phyloP scores from a whole-genome alignment of 2,329 filamentous ascomycete genomes.

The Aspergillus quadrilineatus region DNA sequence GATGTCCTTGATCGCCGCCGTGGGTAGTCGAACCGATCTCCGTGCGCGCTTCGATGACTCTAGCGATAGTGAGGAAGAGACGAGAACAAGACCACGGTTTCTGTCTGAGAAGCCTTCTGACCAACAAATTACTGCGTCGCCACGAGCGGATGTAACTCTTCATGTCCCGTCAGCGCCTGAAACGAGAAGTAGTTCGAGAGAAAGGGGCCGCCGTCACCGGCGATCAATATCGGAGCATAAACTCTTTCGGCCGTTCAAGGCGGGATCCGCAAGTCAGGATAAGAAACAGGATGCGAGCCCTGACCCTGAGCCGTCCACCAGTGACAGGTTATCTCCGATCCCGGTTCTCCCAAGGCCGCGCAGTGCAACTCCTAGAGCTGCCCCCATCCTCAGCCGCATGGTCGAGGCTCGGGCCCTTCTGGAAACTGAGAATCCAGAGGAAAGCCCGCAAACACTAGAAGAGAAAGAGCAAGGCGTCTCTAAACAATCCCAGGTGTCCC shows the following conservation, averaged over 20 bases:
- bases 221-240: conserved; percentile 65
- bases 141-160: conserved; percentile 4
- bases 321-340: conserved; percentile 19
- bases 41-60: conserved; percentile 78
- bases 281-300: conserved; percentile 26
- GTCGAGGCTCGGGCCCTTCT: conserved; percentile 69
- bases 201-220: conserved; percentile 51
- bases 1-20: conserved; percentile 87
- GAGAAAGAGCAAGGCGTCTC: conserved; percentile 52
- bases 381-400: conserved; percentile 75
- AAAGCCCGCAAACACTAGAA: conserved; percentile 21
- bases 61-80: conserved; percentile 72
- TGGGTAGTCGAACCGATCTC: conserved; percentile 79
- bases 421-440: conserved; percentile 25
- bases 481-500: conserved; percentile 49
- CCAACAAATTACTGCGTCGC: background rate
- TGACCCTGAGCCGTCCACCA: conserved; percentile 17
- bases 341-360: conserved; percentile 28
- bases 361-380: conserved; percentile 51
- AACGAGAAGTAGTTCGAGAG: conserved; percentile 23
- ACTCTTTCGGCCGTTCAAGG: conserved; percentile 59
- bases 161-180: conserved; percentile 3
- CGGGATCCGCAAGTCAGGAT: conserved; percentile 37
- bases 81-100: conserved; percentile 29
- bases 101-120: conserved; percentile 12